phyloP scores from a whole-genome alignment of 208 protist genomes.

The Leptomonas seymouri region DNA sequence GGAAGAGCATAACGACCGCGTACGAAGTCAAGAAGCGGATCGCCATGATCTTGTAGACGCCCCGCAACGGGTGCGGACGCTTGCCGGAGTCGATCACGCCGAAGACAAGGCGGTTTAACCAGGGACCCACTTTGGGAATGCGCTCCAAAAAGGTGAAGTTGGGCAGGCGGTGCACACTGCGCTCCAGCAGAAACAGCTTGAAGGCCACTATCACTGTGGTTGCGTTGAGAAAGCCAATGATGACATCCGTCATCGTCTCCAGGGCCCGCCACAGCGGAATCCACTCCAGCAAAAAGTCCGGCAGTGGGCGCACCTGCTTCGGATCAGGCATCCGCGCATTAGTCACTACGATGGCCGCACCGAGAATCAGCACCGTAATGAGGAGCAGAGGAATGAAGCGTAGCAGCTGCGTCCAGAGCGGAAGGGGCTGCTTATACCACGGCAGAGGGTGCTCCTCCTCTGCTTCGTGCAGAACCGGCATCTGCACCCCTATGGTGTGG shows the following conservation, averaged over 20 bases:
- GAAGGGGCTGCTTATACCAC: constrained; percentile 59
- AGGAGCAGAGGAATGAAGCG: constrained; percentile 70
- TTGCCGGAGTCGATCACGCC: constrained; percentile 47
- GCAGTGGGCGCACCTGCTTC: constrained; percentile 52
- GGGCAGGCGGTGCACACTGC: constrained; percentile 22
- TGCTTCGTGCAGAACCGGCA: not conserved
- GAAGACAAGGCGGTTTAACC: constrained; percentile 52
- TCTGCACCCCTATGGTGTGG: not conserved
- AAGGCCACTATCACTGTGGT: constrained; percentile 45
- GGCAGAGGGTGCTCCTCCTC: constrained; percentile 11
- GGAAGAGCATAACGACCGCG: constrained; percentile 65
- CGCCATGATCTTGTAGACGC: constrained; percentile 47
- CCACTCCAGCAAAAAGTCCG: constrained; percentile 74
- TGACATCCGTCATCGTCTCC: constrained; percentile 54
- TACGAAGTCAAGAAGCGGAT: constrained; percentile 83
- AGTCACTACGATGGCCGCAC: constrained; percentile 62
- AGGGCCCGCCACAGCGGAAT: constrained; percentile 52
- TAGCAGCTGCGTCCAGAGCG: constrained; percentile 67
- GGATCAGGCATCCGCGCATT: constrained; percentile 85
- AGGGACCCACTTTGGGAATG: constrained; percentile 20
- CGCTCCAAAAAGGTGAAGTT: constrained; percentile 24
- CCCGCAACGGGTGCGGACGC: constrained; percentile 39
- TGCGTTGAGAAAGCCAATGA: constrained; percentile 60
- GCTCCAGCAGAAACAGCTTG: constrained; percentile 75
- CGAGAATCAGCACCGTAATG: constrained; percentile 53